Base-by-base conservation (phyloP, 2,329 filamentous ascomycete genomes). In the Nemania serpens region DNA sequence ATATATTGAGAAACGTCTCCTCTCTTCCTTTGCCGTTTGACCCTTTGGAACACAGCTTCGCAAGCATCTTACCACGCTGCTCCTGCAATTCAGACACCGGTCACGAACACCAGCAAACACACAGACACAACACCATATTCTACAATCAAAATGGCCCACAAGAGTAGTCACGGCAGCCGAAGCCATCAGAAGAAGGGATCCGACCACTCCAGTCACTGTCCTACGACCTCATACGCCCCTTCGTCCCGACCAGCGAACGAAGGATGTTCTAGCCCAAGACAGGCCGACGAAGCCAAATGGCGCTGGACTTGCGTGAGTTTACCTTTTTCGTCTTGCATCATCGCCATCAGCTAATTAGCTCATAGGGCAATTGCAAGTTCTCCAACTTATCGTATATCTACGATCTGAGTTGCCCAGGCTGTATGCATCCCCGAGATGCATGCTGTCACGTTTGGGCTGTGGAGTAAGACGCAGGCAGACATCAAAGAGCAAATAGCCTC, bases 261-360 rank as follows among this genome's bases (percentile, higher is more conserved):
- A 17, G 39, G 39, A 41, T 41, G 39, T n/a, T 20, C 22, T 12
- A 2, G 15, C 4, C 29, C 9, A 1, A 2, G 6, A 0, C 45
- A 43, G 17, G 6, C 0, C 1, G 36, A 61, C 15, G 10, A 2
- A 13, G 11, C 13, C 3, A 56, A 60, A 29, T 63, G 60, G 64
- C 56, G 70, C 0, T 71, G 70, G 70, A 66, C 63, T 4, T 71
- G 70, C 18, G 70, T 64, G 29, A 33, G 55, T 64, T 6, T 22
- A 13, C 20, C 2, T 18, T 22, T 47, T 4, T 22, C 2, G 20
- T 5, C 50, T 33, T 45, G 1, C 33, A 41, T 50, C 25, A 10
- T 56, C n/a, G 7, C 18, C 37, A 5, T 22, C 33, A 17, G 37
- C 67, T 70, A 52, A 70, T 49, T 41, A 39, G 25, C 6, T 5